A percentile compares a stretch with the other conserved stretches of the same genome.
Conservation (phyloP, 768 basidiomycete species). For the Podaxis sp. region DNA sequence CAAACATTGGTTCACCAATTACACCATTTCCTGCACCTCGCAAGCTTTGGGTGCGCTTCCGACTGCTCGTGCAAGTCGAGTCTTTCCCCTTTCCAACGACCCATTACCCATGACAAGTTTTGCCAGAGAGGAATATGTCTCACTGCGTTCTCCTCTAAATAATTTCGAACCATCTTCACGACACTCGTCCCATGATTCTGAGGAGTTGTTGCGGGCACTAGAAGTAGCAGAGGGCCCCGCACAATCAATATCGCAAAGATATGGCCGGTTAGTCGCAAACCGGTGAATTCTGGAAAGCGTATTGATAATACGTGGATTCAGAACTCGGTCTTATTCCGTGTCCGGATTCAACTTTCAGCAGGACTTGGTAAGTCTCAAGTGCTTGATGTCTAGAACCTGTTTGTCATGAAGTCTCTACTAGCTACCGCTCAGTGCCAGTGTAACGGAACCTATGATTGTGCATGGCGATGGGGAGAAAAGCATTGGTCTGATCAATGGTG, state of each 20-base stretch:
- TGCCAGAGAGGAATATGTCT: slow-evolving; percentile 37
- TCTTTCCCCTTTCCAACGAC: neutral
- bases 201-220: slow-evolving; percentile 71
- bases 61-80: neutral
- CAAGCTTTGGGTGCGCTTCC: neutral
- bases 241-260: slow-evolving; percentile 22
- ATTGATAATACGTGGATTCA: slow-evolving; percentile 11
- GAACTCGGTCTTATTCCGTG: slow-evolving; percentile 62
- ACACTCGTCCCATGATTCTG: slow-evolving; percentile 52
- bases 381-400: neutral
- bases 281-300: neutral
- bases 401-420: slow-evolving; percentile 13
- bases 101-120: slow-evolving; percentile 32
- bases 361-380: slow-evolving; percentile 38
- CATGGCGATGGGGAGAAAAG: slow-evolving; percentile 61
- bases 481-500: slow-evolving; percentile 75
- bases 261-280: slow-evolving; percentile 26
- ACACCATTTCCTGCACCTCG: neutral
- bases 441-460: slow-evolving; percentile 62
- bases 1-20: slow-evolving; percentile 2
- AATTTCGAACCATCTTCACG: slow-evolving; percentile 35
- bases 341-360: slow-evolving; percentile 77
- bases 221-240: slow-evolving; percentile 69
- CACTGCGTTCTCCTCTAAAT: slow-evolving; percentile 38
- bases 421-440: slow-evolving; percentile 70